These are phyloP conservation scores for Plasmodium inui DNA, from an alignment of 169 alveolate species.

Conservation along the genomic window DNA sequence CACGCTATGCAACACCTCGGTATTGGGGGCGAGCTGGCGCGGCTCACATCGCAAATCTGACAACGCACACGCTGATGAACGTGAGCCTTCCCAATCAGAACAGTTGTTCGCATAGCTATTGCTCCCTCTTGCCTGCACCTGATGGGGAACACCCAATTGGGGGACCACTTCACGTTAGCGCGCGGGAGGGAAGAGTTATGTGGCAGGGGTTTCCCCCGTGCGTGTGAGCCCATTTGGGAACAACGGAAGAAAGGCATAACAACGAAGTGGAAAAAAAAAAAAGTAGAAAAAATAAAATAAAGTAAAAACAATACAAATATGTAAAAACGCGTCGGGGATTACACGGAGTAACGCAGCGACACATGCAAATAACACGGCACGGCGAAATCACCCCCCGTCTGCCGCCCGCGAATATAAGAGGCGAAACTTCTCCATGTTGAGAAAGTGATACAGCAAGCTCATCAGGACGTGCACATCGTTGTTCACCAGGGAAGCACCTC, in stretches of 20 bases:
- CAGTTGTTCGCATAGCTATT: not conserved
- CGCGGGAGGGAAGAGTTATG: not conserved
- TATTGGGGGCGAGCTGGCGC: not conserved
- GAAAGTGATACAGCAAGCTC: slow-evolving; percentile 31
- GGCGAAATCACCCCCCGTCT: not conserved
- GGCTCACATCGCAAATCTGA: not conserved
- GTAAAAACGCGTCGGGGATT: not conserved
- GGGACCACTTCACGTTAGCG: not conserved
- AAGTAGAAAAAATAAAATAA: too few relatives aligned
- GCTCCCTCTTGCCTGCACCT: not conserved
- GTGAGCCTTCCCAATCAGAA: not conserved
- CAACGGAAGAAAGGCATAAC: not conserved
- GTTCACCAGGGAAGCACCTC: not conserved
- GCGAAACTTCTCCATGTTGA: slow-evolving; percentile 12
- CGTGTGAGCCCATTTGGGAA: not conserved
- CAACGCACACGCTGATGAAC: not conserved
- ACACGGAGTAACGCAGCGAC: not conserved
- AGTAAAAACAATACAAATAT: too few relatives aligned
- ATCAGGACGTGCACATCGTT: slow-evolving; percentile 26
- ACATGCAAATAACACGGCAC: not conserved
- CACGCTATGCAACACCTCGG: not conserved
- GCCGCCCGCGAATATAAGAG: not conserved
- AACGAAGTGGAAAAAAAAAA: not conserved
- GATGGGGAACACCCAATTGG: not conserved
- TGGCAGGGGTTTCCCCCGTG: not conserved